Percentiles rank a stretch among this genome's conserved stretches.
phyloP scores from a whole-genome alignment of 2,329 filamentous ascomycete species.

The Elsinoe batatas region DNA sequence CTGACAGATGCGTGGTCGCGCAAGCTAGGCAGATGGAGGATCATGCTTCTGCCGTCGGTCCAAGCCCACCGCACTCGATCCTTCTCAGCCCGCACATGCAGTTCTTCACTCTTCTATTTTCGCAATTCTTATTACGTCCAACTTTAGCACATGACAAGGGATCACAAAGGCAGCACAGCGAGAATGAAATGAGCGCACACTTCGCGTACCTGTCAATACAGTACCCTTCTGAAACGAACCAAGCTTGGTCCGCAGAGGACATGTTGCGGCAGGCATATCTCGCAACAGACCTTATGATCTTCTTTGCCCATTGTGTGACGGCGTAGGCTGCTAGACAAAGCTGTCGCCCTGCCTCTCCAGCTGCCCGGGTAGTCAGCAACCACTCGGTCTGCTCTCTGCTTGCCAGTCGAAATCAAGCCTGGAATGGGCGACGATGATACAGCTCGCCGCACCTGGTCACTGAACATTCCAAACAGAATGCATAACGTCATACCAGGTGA shows the following conservation, averaged over 20 bases:
- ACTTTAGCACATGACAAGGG: neutral
- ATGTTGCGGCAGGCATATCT: neutral
- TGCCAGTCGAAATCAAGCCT: too few species aligned
- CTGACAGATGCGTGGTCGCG: neutral
- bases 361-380: too few species aligned
- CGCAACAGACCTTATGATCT: too few species aligned
- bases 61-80: neutral
- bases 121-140: too few species aligned
- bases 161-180: neutral
- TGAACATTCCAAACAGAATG: neutral
- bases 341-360: too few species aligned
- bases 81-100: neutral
- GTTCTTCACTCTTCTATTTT: too few species aligned
- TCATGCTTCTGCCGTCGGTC: neutral
- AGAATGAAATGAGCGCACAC: neutral
- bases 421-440: too few species aligned
- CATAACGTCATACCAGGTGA: neutral
- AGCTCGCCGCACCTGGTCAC: too few species aligned
- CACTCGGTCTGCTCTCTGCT: too few species aligned
- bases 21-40: neutral
- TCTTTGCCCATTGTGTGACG: too few species aligned
- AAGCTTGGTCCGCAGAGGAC: neutral
- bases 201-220: neutral
- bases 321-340: too few species aligned
- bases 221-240: constrained; percentile 1